Conservation (phyloP, 768 basidiomycete species). For the Hygrophoropsis aurantiaca region DNA sequence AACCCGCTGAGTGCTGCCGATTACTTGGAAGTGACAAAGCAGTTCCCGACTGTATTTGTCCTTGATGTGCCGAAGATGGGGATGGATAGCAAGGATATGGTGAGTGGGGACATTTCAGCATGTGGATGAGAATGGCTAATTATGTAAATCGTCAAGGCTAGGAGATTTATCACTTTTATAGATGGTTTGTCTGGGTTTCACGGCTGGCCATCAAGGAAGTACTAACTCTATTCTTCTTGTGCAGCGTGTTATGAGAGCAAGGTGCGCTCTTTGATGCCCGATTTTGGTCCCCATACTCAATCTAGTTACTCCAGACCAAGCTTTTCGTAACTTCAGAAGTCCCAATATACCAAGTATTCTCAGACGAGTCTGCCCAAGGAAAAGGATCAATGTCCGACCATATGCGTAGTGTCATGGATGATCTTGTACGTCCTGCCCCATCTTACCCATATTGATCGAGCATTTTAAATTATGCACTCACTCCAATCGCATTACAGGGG, state of each 20-base stretch:
- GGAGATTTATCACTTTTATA: constrained; percentile 96
- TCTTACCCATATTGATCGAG: background rate
- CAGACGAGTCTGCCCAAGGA: constrained; percentile 52
- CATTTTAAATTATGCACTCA: constrained; percentile 4
- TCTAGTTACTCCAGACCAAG: constrained; percentile 60
- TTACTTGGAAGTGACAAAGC: constrained; percentile 90
- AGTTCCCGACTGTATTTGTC: constrained; percentile 86
- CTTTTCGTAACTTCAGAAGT: constrained; percentile 92
- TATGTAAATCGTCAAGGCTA: constrained; percentile 54
- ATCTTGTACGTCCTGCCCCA: constrained; percentile 62
- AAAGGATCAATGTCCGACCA: constrained; percentile 65
- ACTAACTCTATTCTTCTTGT: background rate
- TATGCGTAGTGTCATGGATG: constrained; percentile 93
- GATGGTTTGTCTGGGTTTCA: constrained; percentile 59
- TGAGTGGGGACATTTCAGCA: constrained; percentile 26
- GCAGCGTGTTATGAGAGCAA: constrained; percentile 91
- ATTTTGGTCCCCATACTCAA: background rate
- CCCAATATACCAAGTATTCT: constrained; percentile 88
- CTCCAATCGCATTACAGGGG: constrained; percentile 48
- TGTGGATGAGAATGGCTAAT: constrained; percentile 1
- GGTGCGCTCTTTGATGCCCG: constrained; percentile 35
- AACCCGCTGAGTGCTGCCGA: constrained; percentile 91
- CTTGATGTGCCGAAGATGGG: constrained; percentile 88
- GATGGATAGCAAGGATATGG: constrained; percentile 82
- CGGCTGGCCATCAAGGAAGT: constrained; percentile 1